These are phyloP conservation scores for Euphorbia pulcherrima DNA, from an alignment of 345 rosid genomes.

Conservation along the genomic window DNA sequence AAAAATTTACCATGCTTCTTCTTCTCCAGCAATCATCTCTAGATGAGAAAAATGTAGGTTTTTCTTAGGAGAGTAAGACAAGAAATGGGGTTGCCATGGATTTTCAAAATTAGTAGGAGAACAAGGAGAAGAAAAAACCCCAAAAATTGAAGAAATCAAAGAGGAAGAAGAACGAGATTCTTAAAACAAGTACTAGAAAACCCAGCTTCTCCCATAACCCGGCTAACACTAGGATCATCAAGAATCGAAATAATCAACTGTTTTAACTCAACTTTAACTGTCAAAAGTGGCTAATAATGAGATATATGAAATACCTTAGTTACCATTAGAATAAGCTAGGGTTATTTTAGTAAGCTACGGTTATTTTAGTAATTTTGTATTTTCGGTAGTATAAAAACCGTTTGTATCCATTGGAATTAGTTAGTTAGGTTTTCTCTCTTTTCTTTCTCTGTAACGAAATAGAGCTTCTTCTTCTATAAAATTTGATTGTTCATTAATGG, in stretches of 20 bases:
- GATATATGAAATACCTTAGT: too few species aligned
- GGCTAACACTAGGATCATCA: constrained; percentile 82
- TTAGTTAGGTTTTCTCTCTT: too few species aligned
- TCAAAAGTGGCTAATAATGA: constrained; percentile 50
- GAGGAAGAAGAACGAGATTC: constrained; percentile 42
- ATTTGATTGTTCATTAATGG: too few species aligned
- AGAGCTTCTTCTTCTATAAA: too few species aligned
- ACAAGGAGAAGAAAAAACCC: constrained; percentile 81
- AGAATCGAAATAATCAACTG: constrained; percentile 66
- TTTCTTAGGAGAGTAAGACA: constrained; percentile 49
- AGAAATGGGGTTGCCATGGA: constrained; percentile 53
- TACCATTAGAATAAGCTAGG: too few species aligned
- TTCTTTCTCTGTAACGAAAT: too few species aligned
- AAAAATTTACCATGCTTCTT: too few species aligned
- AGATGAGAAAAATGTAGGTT: constrained; percentile 47
- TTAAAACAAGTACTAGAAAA: constrained; percentile 75
- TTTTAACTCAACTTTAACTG: constrained; percentile 66
- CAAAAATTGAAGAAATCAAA: constrained; percentile 65
- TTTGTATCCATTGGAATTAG: too few species aligned
- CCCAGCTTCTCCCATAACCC: constrained; percentile 95
- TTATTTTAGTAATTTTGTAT: too few species aligned
- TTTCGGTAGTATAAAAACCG: too few species aligned
- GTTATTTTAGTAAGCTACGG: too few species aligned
- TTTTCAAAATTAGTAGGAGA: constrained; percentile 48
- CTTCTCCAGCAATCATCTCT: constrained; percentile 36